Evolutionary conservation across 2,329 filamentous ascomycete species (phyloP), one percentile per base, ranked within the genome.

Genomic region (Pseudomassariella vexata): DNA sequence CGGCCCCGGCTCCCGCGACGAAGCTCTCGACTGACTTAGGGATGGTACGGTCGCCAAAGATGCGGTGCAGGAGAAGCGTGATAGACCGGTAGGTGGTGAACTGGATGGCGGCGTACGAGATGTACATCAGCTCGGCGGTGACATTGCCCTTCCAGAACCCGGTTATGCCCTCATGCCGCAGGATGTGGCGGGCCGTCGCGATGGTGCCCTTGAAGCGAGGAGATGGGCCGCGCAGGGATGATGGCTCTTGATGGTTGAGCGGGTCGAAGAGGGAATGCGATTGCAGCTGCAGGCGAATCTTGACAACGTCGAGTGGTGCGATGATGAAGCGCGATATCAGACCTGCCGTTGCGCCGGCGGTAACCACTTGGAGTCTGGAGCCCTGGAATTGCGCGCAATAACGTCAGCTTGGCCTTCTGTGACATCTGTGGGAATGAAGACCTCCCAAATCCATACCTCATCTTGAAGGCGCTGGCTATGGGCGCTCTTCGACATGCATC

Each of bases 141-240:
- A 98, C 79, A 56, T 98, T 98, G 55, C 92, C 92, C 68, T 96
- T 96, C 92, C 92, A 98, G 43, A 98, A 73, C 19, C 79, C 84
- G 32, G 82, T 82, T 45, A 96, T 54, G 24, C 92, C 92, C 57
- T 98, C 92, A 50, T 88, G 70, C 18, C 65, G 67, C 31, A 90
- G 57, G 49, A 96, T 96, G 39, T 82, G 74, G 36, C 72, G 73
- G 53, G 94, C 66, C 2, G 88, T 94, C 9, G 74, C 70, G 24
- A 88, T 48, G 1, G 86, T 87, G 46, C 87, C 87, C 53, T 82
- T 86, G 63, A 90, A 85, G 39, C 70, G 52, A 27, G 66, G 63
- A 10, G 66, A 62, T 44, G 65, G 66, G 32, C 55, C n/a, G 16
- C 24, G 59, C 9, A 66, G 55, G n/a, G n/a, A n/a, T n/a, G n/a